Conservation (phyloP, 192 early-diverging fungal genomes). For the Umbelopsis vinacea region DNA sequence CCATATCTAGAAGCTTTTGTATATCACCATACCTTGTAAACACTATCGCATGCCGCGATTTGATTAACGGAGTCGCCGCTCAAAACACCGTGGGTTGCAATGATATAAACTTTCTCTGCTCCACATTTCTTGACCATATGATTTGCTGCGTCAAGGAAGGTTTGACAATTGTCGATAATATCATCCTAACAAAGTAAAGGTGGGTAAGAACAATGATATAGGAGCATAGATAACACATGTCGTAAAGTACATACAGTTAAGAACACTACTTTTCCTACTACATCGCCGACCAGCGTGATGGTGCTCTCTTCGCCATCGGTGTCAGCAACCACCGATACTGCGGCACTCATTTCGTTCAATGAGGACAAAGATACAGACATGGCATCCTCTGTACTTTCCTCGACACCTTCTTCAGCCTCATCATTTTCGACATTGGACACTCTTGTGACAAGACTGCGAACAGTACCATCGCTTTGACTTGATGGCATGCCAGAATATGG, state of each 20-base stretch:
- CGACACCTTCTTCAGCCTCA: neutral
- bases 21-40: slow-evolving; percentile 35
- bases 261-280: slow-evolving; percentile 82
- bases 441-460: slow-evolving; percentile 10
- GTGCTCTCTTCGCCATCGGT: slow-evolving; percentile 41
- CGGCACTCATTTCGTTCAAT: slow-evolving; percentile 38
- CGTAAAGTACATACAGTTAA: slow-evolving; percentile 59
- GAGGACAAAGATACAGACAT: slow-evolving; percentile 36
- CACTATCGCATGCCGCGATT: slow-evolving; percentile 65
- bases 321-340: slow-evolving; percentile 40
- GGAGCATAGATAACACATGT: neutral
- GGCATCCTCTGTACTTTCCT: slow-evolving; percentile 22
- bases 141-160: slow-evolving; percentile 92
- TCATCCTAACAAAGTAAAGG: slow-evolving; percentile 76
- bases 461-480: neutral
- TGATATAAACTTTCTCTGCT: slow-evolving; percentile 82
- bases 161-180: slow-evolving; percentile 88
- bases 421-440: slow-evolving; percentile 16
- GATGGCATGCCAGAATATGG: slow-evolving; percentile 13
- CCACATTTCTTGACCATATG: slow-evolving; percentile 84
- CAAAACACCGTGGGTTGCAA: slow-evolving; percentile 95
- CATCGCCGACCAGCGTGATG: slow-evolving; percentile 86
- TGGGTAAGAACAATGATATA: slow-evolving; percentile 50
- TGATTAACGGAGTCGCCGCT: slow-evolving; percentile 85
- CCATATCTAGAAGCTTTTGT: neutral